These are phyloP conservation scores for Terfezia boudieri DNA, from an alignment of 495 filamentous ascomycete genomes.

Conservation along the genomic window DNA sequence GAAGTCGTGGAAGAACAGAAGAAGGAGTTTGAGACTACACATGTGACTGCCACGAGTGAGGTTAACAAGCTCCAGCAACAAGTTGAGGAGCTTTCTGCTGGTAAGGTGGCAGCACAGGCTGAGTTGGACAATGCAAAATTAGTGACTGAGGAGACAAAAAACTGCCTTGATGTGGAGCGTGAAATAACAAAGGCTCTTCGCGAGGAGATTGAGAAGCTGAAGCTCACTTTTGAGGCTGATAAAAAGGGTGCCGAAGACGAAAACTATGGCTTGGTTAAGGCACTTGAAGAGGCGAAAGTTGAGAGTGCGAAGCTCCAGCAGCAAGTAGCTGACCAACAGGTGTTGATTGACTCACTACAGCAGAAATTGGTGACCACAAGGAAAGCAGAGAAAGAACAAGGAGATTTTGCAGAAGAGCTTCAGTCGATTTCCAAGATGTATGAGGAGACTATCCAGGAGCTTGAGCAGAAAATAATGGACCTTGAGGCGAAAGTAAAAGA, in stretches of 20 bases:
- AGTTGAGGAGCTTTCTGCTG: background rate
- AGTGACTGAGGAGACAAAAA: background rate
- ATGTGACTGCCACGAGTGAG: background rate
- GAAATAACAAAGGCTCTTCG: too few species aligned
- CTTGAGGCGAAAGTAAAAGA: background rate
- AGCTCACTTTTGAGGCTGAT: constrained; percentile 7
- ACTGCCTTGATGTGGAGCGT: too few species aligned
- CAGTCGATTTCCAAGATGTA: background rate
- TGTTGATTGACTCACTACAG: background rate
- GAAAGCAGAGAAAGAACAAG: background rate
- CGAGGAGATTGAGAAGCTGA: constrained; percentile 22
- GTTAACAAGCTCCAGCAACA: constrained; percentile 6
- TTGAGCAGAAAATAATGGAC: background rate
- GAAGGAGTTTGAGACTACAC: background rate
- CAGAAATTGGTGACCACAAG: background rate
- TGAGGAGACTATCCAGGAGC: background rate
- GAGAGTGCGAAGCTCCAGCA: background rate
- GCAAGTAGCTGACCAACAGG: background rate
- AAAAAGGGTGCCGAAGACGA: too few species aligned
- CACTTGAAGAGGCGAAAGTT: background rate
- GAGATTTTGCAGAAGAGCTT: background rate
- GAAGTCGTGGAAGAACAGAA: background rate
- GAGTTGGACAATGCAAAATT: constrained; percentile 22
- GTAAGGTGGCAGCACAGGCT: background rate
- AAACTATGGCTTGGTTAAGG: background rate